Percentiles rank a stretch among this genome's conserved stretches.
Conservation (phyloP, 805 yeast species). For the Saccharomycopsis malanga region DNA sequence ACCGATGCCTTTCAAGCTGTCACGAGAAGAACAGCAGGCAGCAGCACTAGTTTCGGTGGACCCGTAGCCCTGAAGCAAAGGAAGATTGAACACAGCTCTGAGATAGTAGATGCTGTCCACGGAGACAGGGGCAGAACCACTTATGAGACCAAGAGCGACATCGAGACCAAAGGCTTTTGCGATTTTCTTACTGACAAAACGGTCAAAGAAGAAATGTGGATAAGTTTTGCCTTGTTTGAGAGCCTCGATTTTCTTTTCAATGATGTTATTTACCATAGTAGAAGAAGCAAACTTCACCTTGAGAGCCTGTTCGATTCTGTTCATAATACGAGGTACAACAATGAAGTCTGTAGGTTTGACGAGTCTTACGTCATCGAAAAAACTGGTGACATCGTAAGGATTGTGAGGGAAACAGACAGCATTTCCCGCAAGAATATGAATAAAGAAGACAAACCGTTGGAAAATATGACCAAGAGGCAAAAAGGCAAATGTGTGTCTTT, state of each 20-base stretch:
- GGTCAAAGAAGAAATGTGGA: slow-evolving; percentile 32
- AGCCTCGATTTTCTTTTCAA: slow-evolving; percentile 32
- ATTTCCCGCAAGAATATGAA: slow-evolving; percentile 36
- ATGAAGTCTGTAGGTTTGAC: slow-evolving; percentile 48
- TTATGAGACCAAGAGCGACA: slow-evolving; percentile 34
- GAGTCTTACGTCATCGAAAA: slow-evolving; percentile 51
- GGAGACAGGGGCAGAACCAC: slow-evolving; percentile 70
- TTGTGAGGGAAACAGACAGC: slow-evolving; percentile 42
- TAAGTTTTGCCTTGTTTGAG: slow-evolving; percentile 33
- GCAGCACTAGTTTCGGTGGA: slow-evolving; percentile 70
- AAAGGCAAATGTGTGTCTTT: slow-evolving; percentile 35
- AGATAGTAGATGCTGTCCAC: slow-evolving; percentile 45
- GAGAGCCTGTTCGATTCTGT: slow-evolving; percentile 55
- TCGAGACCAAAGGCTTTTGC: slow-evolving; percentile 43
- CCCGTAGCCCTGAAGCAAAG: slow-evolving; percentile 66
- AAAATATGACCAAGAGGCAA: slow-evolving; percentile 54
- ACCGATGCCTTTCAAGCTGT: slow-evolving; percentile 37
- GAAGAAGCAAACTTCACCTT: slow-evolving; percentile 40
- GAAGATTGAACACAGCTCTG: slow-evolving; percentile 50
- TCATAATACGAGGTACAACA: slow-evolving; percentile 59
- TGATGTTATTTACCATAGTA: slow-evolving; percentile 36
- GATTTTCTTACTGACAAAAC: slow-evolving; percentile 36
- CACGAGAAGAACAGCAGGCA: slow-evolving; percentile 27
- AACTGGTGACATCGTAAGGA: slow-evolving; percentile 42
- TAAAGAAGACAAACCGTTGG: slow-evolving; percentile 40